Base-by-base conservation (phyloP, 306 rosid species). In the Mimosa bimucronata region DNA sequence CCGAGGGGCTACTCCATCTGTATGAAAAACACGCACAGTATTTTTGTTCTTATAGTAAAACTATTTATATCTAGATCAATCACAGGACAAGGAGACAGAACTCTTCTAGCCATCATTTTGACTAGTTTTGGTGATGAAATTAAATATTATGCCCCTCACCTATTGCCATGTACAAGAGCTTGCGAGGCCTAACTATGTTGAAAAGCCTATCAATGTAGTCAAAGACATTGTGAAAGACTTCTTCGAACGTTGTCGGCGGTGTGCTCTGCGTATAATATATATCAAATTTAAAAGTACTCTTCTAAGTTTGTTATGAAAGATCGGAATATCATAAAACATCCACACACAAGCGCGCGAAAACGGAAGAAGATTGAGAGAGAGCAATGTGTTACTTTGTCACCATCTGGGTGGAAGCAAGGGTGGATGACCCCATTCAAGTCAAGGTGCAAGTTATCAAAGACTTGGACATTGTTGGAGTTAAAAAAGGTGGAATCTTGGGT, bases 1-100 rank as follows among this genome's bases (percentile, higher is more conserved):
- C 19, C 92, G 86, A 5, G 97, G 97, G 0, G 92, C 91, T 12
- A 91, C 94, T 15, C 94, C 94, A 28, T 89, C 97, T 91, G 50
- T 45, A 37, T 29, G 18, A 62, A 45, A 71, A 66, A 81, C 42
- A 34, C 0, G 11, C 62, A 79, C 53, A 75, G 41, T 58, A 14
- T 55, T 23, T 14, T 23, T 4, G n/a, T n/a, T 26, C 15, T 60
- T 11, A 25, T 6, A 11, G 11, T 26, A 1, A 60, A 26, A 12
- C 9, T 60, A 60, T 26, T 60, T 19, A 14, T 48, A 48, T 6
- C 11, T 13, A 11, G 16, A 60, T 60, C 16, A 8, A 60, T 34
- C 2, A 13, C 8, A 60, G 18, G 25, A 26, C 9, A 31, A 28
- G 37, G 31, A 60, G 65, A 25, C 16, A 58, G 21, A 26, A 34